These are phyloP conservation scores for Nigrospora osmanthi DNA, from an alignment of 2,329 filamentous ascomycete genomes.

Conservation along the genomic window DNA sequence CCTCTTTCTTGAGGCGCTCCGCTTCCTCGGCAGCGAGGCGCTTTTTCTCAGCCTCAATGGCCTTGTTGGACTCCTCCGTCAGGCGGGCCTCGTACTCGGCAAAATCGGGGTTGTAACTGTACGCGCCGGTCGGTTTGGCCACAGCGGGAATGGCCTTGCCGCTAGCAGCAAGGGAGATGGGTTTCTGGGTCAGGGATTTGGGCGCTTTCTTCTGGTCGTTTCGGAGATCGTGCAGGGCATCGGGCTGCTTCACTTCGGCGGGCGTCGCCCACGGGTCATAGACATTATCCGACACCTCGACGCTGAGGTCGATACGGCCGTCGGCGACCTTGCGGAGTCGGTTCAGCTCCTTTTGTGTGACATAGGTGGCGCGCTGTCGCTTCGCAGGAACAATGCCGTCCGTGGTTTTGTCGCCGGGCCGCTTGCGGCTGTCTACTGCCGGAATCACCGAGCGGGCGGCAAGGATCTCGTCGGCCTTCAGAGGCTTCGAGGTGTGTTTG, in stretches of 20 bases:
- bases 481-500: conserved; percentile 62
- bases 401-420: conserved; percentile 58
- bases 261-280: conserved; percentile 73
- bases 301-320: conserved; percentile 50
- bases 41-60: conserved; percentile 69
- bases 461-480: conserved; percentile 91
- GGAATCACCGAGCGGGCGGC: conserved; percentile 75
- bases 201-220: conserved; percentile 60
- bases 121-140: conserved; percentile 68
- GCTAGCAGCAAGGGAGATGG: conserved; percentile 74
- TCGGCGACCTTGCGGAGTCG: conserved; percentile 74
- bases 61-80: conserved; percentile 67
- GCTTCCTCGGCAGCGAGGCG: conserved; percentile 60
- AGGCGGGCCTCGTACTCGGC: conserved; percentile 77
- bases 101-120: conserved; percentile 88
- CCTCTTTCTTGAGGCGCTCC: conserved; percentile 60
- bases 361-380: conserved; percentile 67
- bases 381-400: conserved; percentile 71
- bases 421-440: conserved; percentile 71
- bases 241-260: conserved; percentile 20
- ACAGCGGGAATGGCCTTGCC: conserved; percentile 77
- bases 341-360: conserved; percentile 77
- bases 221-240: conserved; percentile 25
- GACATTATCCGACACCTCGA: conserved; percentile 51
- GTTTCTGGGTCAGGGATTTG: conserved; percentile 64